Conservation (phyloP, 1,284 basidiomycete species). For the Cutaneotrichosporon cavernicola region DNA sequence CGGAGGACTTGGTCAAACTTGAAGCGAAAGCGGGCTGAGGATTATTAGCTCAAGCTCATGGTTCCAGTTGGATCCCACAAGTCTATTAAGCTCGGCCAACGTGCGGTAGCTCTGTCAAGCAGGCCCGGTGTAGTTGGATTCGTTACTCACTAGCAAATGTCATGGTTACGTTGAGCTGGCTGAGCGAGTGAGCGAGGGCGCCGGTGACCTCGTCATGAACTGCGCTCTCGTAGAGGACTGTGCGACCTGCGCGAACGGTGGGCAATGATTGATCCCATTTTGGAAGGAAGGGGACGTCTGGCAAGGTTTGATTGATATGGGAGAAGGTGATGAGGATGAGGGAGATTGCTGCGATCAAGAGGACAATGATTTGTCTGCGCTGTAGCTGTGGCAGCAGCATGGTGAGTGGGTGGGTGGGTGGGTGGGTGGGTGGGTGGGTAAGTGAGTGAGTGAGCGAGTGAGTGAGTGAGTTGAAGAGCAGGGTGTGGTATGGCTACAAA, state of each 20-base stretch:
- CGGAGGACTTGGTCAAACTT: conserved; percentile 8
- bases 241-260: conserved; percentile 63
- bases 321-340: conserved; percentile 6
- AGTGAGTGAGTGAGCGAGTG: too few relatives aligned
- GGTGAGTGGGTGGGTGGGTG: too few relatives aligned
- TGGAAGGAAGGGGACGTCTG: neutral
- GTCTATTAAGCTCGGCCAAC: too few relatives aligned
- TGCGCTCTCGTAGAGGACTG: conserved; percentile 58
- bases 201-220: conserved; percentile 9
- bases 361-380: neutral
- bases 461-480: too few relatives aligned
- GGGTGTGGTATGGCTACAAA: too few relatives aligned
- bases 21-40: conserved; percentile 6
- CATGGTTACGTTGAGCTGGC: conserved; percentile 10
- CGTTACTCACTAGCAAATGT: conserved; percentile 30
- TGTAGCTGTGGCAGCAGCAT: too few relatives aligned
- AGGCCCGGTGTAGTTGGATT: too few relatives aligned
- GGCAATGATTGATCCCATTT: neutral
- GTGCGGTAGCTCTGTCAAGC: too few relatives aligned
- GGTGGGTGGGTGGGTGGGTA: too few relatives aligned
- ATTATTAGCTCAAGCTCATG: conserved; percentile 1
- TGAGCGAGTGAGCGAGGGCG: neutral
- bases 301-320: neutral
- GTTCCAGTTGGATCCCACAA: too few relatives aligned
- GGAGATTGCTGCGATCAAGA: neutral